Evolutionary conservation across 1,284 basidiomycete species (phyloP), one percentile per base, ranked within the genome.

Genomic region (Stygiomarasmius scandens): DNA sequence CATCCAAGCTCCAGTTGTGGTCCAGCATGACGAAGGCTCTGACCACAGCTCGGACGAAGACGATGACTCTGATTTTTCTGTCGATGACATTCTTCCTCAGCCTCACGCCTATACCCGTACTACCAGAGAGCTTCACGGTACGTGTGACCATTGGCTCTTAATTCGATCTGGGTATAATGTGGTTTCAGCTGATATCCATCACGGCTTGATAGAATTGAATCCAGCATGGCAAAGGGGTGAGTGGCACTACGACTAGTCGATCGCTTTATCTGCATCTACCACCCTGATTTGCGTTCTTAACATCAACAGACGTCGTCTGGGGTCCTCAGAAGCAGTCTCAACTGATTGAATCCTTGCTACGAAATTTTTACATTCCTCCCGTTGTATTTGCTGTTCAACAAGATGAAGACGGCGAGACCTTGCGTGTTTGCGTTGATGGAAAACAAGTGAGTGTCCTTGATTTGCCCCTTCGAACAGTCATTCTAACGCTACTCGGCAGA

Each of bases 301-400:
- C n/a, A 51, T 56, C 56, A 61, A 36, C 54, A 90, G 89, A 87
- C 57, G 77, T 90, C 22, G 90, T 92, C 1, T 92, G 89, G 89
- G 74, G 86, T 0, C 81, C 83, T 59, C 68, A 68, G 44, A 92
- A 91, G 63, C 89, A 92, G 63, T 79, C 82, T 49, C 79, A 78
- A 34, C 79, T 92, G n/a, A 83, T 92, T 23, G 86, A 91, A 64
- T 91, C 89, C 0, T 75, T 92, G n/a, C 87, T 85, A 60, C 84
- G 82, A 52, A 87, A 90, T 62, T 87, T 81, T 65, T 90, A 85
- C 61, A 82, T 92, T 8, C 89, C 88, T 0, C 86, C 87, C 0
- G 76, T 92, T n/a, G 83, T 91, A 32, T 89, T 91, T 57, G 82
- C 85, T 3, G 76, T 87, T 1, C 72, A 72, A 48, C 69, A 63